Evolutionary conservation across 1,284 basidiomycete genomes (phyloP).

Genomic region (Trametes hirsuta): DNA sequence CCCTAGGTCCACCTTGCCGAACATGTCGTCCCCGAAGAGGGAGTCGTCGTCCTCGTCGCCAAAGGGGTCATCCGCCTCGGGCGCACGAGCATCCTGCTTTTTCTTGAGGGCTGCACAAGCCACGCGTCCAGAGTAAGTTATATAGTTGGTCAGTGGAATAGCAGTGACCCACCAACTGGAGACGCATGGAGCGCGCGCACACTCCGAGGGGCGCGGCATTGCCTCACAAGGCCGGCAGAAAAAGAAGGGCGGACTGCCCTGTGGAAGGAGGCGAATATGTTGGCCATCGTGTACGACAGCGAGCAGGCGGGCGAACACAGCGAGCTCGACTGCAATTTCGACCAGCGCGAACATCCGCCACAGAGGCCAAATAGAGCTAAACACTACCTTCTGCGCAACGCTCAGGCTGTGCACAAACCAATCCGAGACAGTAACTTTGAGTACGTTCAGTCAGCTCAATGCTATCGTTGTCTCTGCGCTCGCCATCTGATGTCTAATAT

Average conservation of each 20-base stretch:
- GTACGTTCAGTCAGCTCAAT: too few relatives aligned
- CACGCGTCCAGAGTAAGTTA: not conserved
- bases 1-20: not conserved
- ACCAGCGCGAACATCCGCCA: constrained; percentile 1
- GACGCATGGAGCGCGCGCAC: constrained; percentile 19
- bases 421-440: too few relatives aligned
- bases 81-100: constrained; percentile 14
- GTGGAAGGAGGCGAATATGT: constrained; percentile 9
- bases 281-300: constrained; percentile 15
- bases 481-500: too few relatives aligned
- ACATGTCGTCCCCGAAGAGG: constrained; percentile 17
- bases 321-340: constrained; percentile 6
- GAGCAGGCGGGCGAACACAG: constrained; percentile 1
- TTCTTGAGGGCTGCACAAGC: constrained; percentile 25
- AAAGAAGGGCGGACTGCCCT: constrained; percentile 7
- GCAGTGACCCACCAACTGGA: constrained; percentile 18
- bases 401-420: too few relatives aligned
- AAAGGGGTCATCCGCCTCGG: constrained; percentile 28
- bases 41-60: constrained; percentile 16
- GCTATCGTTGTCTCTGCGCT: too few relatives aligned
- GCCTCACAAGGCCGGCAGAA: not conserved
- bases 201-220: not conserved
- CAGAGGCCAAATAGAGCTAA: constrained; percentile 1
- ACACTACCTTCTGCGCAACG: not conserved
- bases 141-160: not conserved